Evolutionary conservation across 129 eudicot genomes (phyloP), one percentile per base, ranked within the genome.

Genomic region (Artemisia annua): DNA sequence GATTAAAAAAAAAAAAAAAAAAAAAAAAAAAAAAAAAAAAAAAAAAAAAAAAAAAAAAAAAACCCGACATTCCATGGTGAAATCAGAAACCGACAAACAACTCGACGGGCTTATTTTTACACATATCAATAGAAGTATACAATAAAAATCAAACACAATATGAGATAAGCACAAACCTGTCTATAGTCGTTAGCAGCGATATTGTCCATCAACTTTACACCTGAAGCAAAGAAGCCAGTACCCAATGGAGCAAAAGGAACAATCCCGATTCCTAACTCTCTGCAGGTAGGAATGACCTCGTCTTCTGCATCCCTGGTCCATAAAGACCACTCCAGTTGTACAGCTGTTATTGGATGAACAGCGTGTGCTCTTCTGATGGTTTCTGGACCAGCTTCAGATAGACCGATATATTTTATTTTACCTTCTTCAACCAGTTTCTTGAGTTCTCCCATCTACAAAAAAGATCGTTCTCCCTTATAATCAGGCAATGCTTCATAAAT

Each of bases 251-350:
- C 71, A 67, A 78, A 85, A 32, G 86, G 82, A 48, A 85, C 91
- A 55, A 88, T 88, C 14, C 91, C 88, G 24, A 88, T 88, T 12
- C 90, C 87, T 56, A 80, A 84, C 66, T 83, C 86, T 71, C 87
- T 86, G 84, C 91, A 86, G 55, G 88, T 80, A 43, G 91, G 86
- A 48, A 86, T 67, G 8, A 86, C 78, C 19, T 84, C 88, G 22
- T 78, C 78, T 72, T 87, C 91, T 12, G 76, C 67, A 69, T 87
- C 88, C 73, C 91, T 82, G 1, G 83, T 67, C 91, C 87, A 86
- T 73, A 83, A 74, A 8, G 91, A 86, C 91, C 91, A 86, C 49
- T 83, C 91, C 13, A 83, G 50, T 68, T 87, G 91, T 16, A 81
- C 72, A 18, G 88, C 91, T 14, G 86, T 81, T 56, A 87, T 67